Percentiles rank a stretch among this genome's conserved stretches.
phyloP scores from a whole-genome alignment of 306 rosid species.

The Quercus aquifolioides region DNA sequence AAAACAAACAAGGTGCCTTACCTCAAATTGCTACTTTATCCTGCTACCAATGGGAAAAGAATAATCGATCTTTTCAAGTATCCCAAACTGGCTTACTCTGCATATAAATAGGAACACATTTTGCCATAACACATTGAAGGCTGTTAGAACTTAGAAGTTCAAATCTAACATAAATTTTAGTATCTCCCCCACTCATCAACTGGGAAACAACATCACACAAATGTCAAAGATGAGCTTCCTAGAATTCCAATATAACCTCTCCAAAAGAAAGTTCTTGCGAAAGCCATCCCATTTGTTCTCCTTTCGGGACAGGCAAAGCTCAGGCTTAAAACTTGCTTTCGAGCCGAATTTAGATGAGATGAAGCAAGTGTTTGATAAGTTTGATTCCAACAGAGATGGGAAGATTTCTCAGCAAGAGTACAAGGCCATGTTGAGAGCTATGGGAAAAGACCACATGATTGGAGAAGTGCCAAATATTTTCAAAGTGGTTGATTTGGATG shows the following conservation, averaged over 20 bases:
- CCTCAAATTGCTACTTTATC: not conserved
- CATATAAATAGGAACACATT: conserved; percentile 5
- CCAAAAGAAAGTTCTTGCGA: conserved; percentile 54
- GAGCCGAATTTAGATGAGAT: conserved; percentile 70
- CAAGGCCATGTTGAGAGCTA: conserved; percentile 48
- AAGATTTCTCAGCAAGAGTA: conserved; percentile 74
- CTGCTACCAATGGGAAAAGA: not conserved
- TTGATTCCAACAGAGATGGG: conserved; percentile 75
- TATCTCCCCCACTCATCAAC: not conserved
- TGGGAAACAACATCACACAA: conserved; percentile 17
- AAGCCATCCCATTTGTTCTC: conserved; percentile 56
- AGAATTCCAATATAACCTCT: conserved; percentile 71
- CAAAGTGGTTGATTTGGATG: conserved; percentile 62
- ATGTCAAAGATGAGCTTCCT: conserved; percentile 58
- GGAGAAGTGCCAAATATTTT: conserved; percentile 69
- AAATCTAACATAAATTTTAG: not conserved
- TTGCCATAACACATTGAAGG: not conserved
- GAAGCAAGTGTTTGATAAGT: conserved; percentile 72
- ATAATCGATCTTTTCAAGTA: not conserved
- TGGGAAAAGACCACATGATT: conserved; percentile 47
- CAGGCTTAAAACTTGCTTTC: conserved; percentile 30
- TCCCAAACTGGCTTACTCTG: not conserved
- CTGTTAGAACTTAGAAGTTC: not conserved
- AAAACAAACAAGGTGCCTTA: conserved; percentile 36
- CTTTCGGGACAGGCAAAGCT: conserved; percentile 48